These are phyloP conservation scores for Yarrowia keelungensis DNA, from an alignment of 805 yeast species.

Conservation along the genomic window DNA sequence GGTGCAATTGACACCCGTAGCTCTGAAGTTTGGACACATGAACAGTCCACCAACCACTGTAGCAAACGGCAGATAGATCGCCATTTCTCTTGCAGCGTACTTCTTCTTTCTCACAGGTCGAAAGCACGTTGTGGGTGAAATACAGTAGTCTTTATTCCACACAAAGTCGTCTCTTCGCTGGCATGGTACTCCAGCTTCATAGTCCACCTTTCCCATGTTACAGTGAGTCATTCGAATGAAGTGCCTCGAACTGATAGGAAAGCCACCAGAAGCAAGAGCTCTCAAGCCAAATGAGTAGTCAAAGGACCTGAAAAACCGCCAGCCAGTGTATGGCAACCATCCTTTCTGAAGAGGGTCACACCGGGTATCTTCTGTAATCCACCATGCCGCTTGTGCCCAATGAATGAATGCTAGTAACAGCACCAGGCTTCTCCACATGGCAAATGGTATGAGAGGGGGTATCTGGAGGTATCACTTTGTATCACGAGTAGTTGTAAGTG, in stretches of 20 bases:
- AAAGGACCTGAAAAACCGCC: slow-evolving; percentile 26
- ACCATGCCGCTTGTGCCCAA: slow-evolving; percentile 28
- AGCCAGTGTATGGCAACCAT: slow-evolving; percentile 25
- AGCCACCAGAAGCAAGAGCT: slow-evolving; percentile 17
- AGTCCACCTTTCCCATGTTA: slow-evolving; percentile 29
- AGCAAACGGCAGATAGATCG: slow-evolving; percentile 61
- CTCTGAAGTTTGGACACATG: slow-evolving; percentile 52
- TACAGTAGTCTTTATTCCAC: slow-evolving; percentile 29
- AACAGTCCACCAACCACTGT: slow-evolving; percentile 67
- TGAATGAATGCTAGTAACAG: slow-evolving; percentile 8
- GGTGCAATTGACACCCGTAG: slow-evolving; percentile 46
- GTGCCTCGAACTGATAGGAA: slow-evolving; percentile 15
- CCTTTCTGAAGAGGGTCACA: slow-evolving; percentile 35
- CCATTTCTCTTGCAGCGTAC: slow-evolving; percentile 56
- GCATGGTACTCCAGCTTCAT: slow-evolving; percentile 29
- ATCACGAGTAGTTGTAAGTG: not conserved
- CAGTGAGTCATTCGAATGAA: slow-evolving; percentile 26
- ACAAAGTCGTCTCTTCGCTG: slow-evolving; percentile 30
- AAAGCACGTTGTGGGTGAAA: slow-evolving; percentile 52
- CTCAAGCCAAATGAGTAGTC: slow-evolving; percentile 18
- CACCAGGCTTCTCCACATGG: slow-evolving; percentile 19
- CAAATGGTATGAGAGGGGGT: slow-evolving; percentile 1
- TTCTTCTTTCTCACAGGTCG: slow-evolving; percentile 66
- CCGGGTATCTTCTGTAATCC: slow-evolving; percentile 29
- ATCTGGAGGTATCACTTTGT: not conserved